Evolutionary conservation across 805 yeast species (phyloP), one percentile per base, ranked within the genome.

Genomic region (Candida anglica): DNA sequence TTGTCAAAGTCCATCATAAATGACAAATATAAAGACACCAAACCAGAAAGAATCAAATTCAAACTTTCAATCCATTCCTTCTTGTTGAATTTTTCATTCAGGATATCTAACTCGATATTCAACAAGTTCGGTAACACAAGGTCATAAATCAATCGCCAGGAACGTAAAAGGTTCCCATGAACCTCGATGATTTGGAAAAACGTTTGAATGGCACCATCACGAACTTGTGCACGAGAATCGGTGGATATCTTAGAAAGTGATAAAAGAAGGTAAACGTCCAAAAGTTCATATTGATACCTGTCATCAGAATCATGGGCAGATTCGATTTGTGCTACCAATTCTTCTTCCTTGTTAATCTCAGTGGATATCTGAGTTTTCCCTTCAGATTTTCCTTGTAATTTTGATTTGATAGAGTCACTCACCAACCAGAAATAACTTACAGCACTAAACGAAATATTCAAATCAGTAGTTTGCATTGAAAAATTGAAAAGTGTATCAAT

Each of bases 401-500:
- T 13, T 21, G 51, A 43, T 31, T 58, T 60, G 22, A 66, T 58
- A 38, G 79, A 78, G 48, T 93, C 98, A 46, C 96, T 85, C 3
- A 93, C 77, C 11, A 84, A 56, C 98, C 98, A 91, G 50, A 88
- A 89, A 44, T 88, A 84, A 45, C 96, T 86, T 6, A 88, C 84
- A 0, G 96, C 81, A 31, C 95, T 86, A 52, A 91, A 88, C 0
- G 97, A 86, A 15, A 87, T 85, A 53, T 91, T 91, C 43, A 91
- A 56, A 44, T 91, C 96, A 41, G 65, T 67, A 1, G 56, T 60
- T 48, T 93, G 98, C 2, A 70, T 59, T 21, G 86, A 80, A 56
- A 86, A 91, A 41, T 77, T 73, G 46, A 71, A 74, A 23, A 91
- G 63, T 1, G 89, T 77, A 42, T 86, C 87, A 38, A 88, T 77